A percentile compares a stretch with the other conserved stretches of the same genome.
These are phyloP conservation scores for Starmerella tilneyi DNA, from an alignment of 805 yeast species.

Conservation along the genomic window DNA sequence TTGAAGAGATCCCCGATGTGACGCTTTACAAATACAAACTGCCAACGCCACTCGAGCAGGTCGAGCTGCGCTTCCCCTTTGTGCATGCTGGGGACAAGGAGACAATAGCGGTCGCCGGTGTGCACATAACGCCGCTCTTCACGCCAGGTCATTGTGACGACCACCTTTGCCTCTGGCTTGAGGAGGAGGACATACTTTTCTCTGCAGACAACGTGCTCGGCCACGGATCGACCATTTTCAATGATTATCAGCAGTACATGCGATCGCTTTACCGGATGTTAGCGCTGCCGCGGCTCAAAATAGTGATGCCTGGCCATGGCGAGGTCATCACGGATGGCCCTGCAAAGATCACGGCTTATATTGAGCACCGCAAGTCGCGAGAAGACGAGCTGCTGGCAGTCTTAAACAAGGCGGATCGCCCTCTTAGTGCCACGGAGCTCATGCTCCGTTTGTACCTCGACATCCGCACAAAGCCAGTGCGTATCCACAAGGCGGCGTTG, in stretches of 20 bases:
- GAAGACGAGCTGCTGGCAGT: slow-evolving; percentile 28
- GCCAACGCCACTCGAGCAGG: slow-evolving; percentile 4
- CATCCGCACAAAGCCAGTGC: slow-evolving; percentile 22
- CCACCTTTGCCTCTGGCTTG: slow-evolving; percentile 32
- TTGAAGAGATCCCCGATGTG: slow-evolving; percentile 14
- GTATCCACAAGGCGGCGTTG: slow-evolving; percentile 29
- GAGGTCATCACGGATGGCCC: slow-evolving; percentile 29
- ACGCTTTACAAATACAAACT: slow-evolving; percentile 17
- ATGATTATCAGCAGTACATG: slow-evolving; percentile 28
- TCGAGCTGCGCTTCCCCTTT: slow-evolving; percentile 1
- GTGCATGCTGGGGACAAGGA: slow-evolving; percentile 24
- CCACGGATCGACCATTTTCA: slow-evolving; percentile 32
- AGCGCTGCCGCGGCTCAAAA: slow-evolving; percentile 15
- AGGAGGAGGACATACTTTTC: slow-evolving; percentile 30
- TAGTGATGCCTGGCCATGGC: slow-evolving; percentile 35
- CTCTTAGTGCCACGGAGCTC: slow-evolving; percentile 21
- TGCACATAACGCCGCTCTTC: slow-evolving; percentile 26
- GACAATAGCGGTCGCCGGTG: slow-evolving; percentile 26
- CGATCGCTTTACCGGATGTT: slow-evolving; percentile 27
- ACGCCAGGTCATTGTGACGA: slow-evolving; percentile 35
- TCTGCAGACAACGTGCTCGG: slow-evolving; percentile 35
- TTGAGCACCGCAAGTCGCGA: slow-evolving; percentile 31
- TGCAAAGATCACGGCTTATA: slow-evolving; percentile 28
- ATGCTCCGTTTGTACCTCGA: slow-evolving; percentile 26
- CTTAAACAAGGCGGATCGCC: slow-evolving; percentile 14